Base-by-base conservation (phyloP, 1,284 basidiomycete species). In the Cerioporus squamosus region DNA sequence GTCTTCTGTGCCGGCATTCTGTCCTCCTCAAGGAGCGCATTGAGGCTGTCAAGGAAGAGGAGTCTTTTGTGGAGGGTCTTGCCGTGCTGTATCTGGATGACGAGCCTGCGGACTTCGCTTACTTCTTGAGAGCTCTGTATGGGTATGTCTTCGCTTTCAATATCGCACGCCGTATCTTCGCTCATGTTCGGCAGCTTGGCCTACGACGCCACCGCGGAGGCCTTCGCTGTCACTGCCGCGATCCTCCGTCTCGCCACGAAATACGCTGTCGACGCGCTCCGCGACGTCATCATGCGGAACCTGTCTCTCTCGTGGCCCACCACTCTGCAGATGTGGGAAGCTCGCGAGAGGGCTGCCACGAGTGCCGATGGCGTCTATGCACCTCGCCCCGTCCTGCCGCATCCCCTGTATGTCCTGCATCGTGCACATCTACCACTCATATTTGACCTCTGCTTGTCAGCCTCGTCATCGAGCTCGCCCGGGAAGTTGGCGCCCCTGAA, bases 1-100 rank as follows among this genome's bases (percentile, higher is more conserved):
- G 87, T n/a, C 71, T 90, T 15, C 73, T 91, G 17, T 79, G 74
- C 49, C 81, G 85, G 14, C 87, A 88, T 63, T 91, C 88, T 0
- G 62, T 69, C 1, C 75, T 81, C 22, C 72, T 90, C 8, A 66
- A 69, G 36, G 68, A 76, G 20, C 71, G 75, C 44, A 49, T 68
- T 18, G 48, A 53, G 7, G 42, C 49, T n/a, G 40, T 57, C 17
- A 44, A 55, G 18, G 5, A 47, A 5, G 54, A 62, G 15, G 49
- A 65, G 40, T 49, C 60, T 48, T 29, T 66, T 50, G 70, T 90
- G 29, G 85, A 88, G 68, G 86, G 81, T 2, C 77, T 78, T 9
- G 77, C 82, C 2, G 77, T 82, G 14, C 70, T 90, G 23, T 65
- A 75, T n/a, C 72, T 88, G 1, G 71, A 79, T 22, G 84, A 89